phyloP scores from a whole-genome alignment of 2,329 filamentous ascomycete genomes.

The Chaetomiaceae sp. region DNA sequence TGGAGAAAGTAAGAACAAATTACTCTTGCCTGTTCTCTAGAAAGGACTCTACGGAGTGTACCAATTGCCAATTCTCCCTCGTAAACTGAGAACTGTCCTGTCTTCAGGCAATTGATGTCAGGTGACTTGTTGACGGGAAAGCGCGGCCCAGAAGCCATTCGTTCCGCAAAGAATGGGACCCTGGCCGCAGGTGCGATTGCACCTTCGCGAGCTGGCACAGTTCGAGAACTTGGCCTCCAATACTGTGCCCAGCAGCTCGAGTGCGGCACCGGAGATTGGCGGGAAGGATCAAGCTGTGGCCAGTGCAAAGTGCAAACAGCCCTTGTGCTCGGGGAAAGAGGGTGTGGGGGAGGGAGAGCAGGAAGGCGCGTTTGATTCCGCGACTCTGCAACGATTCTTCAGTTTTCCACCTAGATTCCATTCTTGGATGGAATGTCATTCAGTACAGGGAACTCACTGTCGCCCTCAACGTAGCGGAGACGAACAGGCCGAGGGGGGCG shows the following conservation, averaged over 20 bases:
- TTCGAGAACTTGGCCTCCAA: neutral
- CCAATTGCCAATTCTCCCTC: too few relatives aligned
- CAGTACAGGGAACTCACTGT: neutral
- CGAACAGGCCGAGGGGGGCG: neutral
- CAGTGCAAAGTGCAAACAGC: constrained; percentile 15
- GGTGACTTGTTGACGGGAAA: neutral
- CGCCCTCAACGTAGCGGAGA: neutral
- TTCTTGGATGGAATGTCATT: neutral
- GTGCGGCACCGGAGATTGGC: constrained; percentile 18
- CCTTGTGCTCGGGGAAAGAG: neutral
- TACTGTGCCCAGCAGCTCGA: constrained; percentile 7
- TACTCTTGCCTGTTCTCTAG: too few relatives aligned
- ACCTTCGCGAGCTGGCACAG: constrained; percentile 9
- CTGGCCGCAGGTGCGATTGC: neutral
- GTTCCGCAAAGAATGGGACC: neutral
- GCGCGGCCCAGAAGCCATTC: neutral
- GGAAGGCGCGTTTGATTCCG: neutral
- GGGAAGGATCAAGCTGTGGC: constrained; percentile 12
- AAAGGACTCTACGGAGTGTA: too few relatives aligned
- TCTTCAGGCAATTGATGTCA: neutral
- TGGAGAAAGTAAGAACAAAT: too few relatives aligned
- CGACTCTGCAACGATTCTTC: neutral
- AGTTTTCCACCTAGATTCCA: neutral
- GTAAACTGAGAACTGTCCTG: too few relatives aligned
- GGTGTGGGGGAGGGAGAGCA: constrained; percentile 2